Base-by-base conservation (phyloP, 1,284 basidiomycete species). In the Polyporus tsugae region DNA sequence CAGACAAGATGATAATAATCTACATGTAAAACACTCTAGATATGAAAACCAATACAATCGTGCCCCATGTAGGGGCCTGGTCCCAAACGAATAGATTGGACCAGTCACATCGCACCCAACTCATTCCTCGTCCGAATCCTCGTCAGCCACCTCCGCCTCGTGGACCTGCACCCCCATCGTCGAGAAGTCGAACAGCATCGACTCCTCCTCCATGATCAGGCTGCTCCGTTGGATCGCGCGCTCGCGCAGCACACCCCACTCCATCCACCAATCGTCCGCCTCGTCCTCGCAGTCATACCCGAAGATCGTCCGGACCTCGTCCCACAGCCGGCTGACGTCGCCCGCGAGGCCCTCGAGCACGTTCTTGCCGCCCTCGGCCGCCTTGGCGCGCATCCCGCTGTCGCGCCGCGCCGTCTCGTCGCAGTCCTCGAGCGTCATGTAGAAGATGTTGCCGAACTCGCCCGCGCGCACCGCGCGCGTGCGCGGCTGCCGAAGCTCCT, bases 401-500 rank as follows among this genome's bases (percentile, higher is more conserved):
- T 69, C 61, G 33, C 69, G 66, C 65, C 36, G 38, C 15, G 44
- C 66, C 15, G 68, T 58, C n/a, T 67, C 69, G 68, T 70, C 55
- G 57, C 67, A 65, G 58, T 74, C 70, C 65, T 72, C 66, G 67
- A 74, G 46, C 25, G 69, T 33, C 70, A 75, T 60, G 70, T 63
- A 64, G 44, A 64, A 61, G 11, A 73, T 55, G 63, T 71, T 65
- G 42, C 63, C 68, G 33, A 67, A 57, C 64, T 79, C 78, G 44
- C 72, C 66, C 39, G 71, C 66, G 22, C 68, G 60, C 15, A 69
- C 69, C 25, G 55, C 44, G 19, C 66, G 57, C 29, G 73, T 74
- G 53, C 77, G 76, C 11, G 72, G 22, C 58, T 77, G 76, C 17
- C 78, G 76, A 4, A 90, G 75, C 58, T 89, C 86, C 72, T 89